Conservation (phyloP, 2,329 filamentous ascomycete genomes). For the Aspergillus sp. region DNA sequence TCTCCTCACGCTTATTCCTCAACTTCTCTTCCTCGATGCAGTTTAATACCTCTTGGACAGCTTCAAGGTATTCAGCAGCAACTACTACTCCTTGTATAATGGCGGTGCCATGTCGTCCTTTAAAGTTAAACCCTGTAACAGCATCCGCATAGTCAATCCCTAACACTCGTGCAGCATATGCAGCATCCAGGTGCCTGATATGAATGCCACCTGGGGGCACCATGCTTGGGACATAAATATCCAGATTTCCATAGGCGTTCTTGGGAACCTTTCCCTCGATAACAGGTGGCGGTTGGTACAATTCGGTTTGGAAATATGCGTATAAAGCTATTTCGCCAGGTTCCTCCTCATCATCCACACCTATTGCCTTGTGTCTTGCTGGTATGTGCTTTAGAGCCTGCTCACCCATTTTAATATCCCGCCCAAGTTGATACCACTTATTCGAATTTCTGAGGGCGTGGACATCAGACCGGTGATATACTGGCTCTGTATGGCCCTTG, state of each 20-base stretch:
- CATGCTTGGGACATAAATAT: conserved; percentile 65
- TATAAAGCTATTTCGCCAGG: conserved; percentile 60
- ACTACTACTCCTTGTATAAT: conserved; percentile 77
- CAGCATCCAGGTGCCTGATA: conserved; percentile 58
- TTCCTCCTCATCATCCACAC: conserved; percentile 40
- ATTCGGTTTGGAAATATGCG: conserved; percentile 61
- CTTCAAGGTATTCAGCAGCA: conserved; percentile 70
- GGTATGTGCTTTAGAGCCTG: conserved; percentile 76
- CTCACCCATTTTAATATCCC: conserved; percentile 74
- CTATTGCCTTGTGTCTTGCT: conserved; percentile 38
- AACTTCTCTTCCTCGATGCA: conserved; percentile 67
- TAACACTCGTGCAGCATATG: conserved; percentile 71
- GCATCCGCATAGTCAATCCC: conserved; percentile 86
- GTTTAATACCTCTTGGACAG: conserved; percentile 67
- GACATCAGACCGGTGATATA: conserved; percentile 82
- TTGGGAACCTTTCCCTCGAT: conserved; percentile 67
- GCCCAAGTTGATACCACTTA: conserved; percentile 86
- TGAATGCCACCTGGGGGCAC: conserved; percentile 60
- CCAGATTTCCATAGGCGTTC: conserved; percentile 63
- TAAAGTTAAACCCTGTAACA: conserved; percentile 86
- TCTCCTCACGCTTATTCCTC: conserved; percentile 61
- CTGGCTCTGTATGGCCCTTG: conserved; percentile 64
- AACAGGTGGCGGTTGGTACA: conserved; percentile 76
- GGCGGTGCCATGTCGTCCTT: conserved; percentile 83
- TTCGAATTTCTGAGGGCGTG: conserved; percentile 74